These are phyloP conservation scores for Solidago caesia DNA, from an alignment of 129 eudicot species.

Conservation along the genomic window DNA sequence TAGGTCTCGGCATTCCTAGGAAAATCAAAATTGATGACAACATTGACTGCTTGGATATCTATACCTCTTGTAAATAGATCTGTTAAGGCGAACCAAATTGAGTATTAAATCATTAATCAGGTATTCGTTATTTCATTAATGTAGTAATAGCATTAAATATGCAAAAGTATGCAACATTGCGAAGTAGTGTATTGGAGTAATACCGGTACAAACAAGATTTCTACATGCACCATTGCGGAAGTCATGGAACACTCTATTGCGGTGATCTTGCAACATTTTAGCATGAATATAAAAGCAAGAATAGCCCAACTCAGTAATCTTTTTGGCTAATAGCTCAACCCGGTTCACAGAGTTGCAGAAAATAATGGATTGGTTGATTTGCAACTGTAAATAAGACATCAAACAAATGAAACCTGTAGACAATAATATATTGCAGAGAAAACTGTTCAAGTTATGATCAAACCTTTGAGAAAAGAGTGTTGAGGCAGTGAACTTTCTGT, in stretches of 20 bases:
- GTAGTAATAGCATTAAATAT: background rate
- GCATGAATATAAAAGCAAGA: slow-evolving; percentile 83
- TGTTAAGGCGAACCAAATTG: slow-evolving; percentile 29
- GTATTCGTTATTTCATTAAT: background rate
- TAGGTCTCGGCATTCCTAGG: slow-evolving; percentile 78
- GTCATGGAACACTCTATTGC: slow-evolving; percentile 75
- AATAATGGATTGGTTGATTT: slow-evolving; percentile 80
- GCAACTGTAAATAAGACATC: slow-evolving; percentile 50
- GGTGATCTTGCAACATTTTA: slow-evolving; percentile 77
- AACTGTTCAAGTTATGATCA: slow-evolving; percentile 22
- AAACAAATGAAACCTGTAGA: slow-evolving; percentile 20
- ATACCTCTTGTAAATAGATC: slow-evolving; percentile 80
- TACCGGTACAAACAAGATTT: slow-evolving; percentile 89
- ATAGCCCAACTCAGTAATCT: slow-evolving; percentile 71
- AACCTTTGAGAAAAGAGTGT: slow-evolving; percentile 82
- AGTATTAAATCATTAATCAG: slow-evolving; percentile 1
- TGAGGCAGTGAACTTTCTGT: slow-evolving; percentile 78
- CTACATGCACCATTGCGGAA: slow-evolving; percentile 84
- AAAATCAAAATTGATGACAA: slow-evolving; percentile 75
- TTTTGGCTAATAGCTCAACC: slow-evolving; percentile 75
- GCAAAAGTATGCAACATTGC: background rate
- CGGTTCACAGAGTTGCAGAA: slow-evolving; percentile 86
- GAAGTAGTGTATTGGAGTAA: slow-evolving; percentile 2
- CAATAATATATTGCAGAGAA: background rate
- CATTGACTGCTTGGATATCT: slow-evolving; percentile 81